Evolutionary conservation across 306 rosid species (phyloP), one percentile per base, ranked within the genome.

Genomic region (Spatholobus suberectus): DNA sequence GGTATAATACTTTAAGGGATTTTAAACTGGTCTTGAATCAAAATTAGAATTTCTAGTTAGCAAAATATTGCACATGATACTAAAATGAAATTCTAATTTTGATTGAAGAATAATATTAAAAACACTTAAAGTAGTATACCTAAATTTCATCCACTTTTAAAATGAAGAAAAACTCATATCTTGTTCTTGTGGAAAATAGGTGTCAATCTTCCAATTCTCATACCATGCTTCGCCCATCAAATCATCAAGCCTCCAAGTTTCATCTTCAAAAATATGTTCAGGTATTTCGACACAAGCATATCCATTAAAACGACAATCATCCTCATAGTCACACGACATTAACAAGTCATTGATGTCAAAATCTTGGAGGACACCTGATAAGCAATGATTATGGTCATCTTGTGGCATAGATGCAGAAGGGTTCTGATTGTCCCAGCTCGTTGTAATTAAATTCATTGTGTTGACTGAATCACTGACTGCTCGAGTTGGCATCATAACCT

Each of bases 141-240:
- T 29, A 62, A 13, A 5, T 14, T 62, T 62, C 29, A 12, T 32
- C 43, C 11, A 73, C 8, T 9, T 29, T 49, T 47, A 47, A 29
- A 72, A 47, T 9, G 77, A 72, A 72, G 44, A 29, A 72, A 71
- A 52, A 6, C 59, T 27, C 78, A 73, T 38, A 73, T 29, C 34
- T n/a, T 73, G 65, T 10, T 73, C 78, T 9, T 40, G 47, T 32
- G 24, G n/a, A 52, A 73, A 51, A 35, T n/a, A 52, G 49, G 24
- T 14, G 8, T 73, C 78, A 52, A 29, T 54, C 49, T 52, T 73
- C 78, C 78, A 51, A 73, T 73, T 73, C 78, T 51, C 78, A 13
- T 73, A 49, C 46, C 65, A 73, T 2, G 65, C 23, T 62, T 49
- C 32, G 0, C 29, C 65, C 20, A 73, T 52, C 0, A 21, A 73